phyloP scores from a whole-genome alignment of 331 rosid species.

The Malus hybrid region DNA sequence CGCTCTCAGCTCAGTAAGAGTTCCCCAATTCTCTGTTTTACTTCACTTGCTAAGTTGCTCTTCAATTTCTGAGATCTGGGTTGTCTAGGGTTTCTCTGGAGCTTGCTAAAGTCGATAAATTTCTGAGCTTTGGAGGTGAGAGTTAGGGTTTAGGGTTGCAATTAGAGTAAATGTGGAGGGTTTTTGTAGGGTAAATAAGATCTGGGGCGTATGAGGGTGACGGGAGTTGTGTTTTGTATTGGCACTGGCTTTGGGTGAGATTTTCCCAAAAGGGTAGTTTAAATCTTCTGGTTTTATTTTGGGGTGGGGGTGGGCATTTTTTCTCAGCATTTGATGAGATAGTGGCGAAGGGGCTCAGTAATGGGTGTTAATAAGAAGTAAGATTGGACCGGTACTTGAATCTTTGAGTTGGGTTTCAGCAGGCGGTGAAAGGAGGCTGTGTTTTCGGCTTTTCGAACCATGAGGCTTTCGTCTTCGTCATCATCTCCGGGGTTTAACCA shows the following conservation, averaged over 20 bases:
- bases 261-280: background rate
- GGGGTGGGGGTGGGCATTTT: constrained; percentile 35
- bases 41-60: background rate
- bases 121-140: constrained; percentile 7
- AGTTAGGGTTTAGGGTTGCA: constrained; percentile 12
- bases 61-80: constrained; percentile 37
- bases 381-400: background rate
- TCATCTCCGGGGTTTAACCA: constrained; percentile 39
- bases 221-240: constrained; percentile 30
- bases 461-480: constrained; percentile 50
- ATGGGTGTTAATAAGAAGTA: constrained; percentile 5
- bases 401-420: constrained; percentile 8
- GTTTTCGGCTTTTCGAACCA: constrained; percentile 13
- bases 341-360: constrained; percentile 5
- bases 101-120: background rate
- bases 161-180: constrained; percentile 18
- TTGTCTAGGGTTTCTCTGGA: constrained; percentile 30
- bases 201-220: constrained; percentile 42
- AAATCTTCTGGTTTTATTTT: constrained; percentile 19
- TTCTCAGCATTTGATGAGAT: constrained; percentile 14
- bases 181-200: constrained; percentile 18
- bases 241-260: constrained; percentile 57
- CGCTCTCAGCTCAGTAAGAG: constrained; percentile 19
- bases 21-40: background rate
- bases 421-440: constrained; percentile 8